phyloP scores from a whole-genome alignment of 306 rosid genomes.

The Cucurbita argyrosperma region DNA sequence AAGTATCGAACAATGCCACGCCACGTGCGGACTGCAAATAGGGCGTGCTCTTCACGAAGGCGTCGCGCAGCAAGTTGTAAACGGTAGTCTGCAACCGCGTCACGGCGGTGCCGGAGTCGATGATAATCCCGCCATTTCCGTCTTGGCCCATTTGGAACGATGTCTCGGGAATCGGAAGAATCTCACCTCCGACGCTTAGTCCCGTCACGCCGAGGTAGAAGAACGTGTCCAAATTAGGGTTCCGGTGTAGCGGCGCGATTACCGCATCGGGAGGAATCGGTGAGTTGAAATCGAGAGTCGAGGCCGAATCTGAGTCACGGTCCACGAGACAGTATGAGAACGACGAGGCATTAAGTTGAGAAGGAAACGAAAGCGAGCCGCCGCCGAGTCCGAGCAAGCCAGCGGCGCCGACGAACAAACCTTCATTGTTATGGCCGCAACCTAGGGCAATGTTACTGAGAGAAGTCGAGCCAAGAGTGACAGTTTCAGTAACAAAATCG shows the following conservation, averaged over 20 bases:
- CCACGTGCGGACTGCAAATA: conserved; percentile 21
- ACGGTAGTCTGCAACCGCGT: conserved; percentile 48
- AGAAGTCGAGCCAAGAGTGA: conserved; percentile 34
- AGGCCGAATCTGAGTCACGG: conserved; percentile 64
- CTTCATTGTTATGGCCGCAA: conserved; percentile 81
- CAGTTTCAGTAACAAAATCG: conserved; percentile 58
- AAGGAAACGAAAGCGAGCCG: conserved; percentile 56
- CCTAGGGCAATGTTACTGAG: conserved; percentile 45
- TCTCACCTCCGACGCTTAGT: conserved; percentile 47
- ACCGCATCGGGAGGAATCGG: conserved; percentile 39
- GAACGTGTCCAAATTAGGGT: conserved; percentile 45
- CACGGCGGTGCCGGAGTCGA: conserved; percentile 94
- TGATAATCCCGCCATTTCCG: conserved; percentile 58
- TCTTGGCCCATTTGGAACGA: conserved; percentile 24
- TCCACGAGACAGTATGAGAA: conserved; percentile 79
- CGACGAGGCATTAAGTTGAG: conserved; percentile 57
- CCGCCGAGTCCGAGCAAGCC: conserved; percentile 90
- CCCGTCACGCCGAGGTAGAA: conserved; percentile 52
- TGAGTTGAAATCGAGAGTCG: conserved; percentile 61
- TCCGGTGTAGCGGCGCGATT: conserved; percentile 47
- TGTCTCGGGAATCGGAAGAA: conserved; percentile 30
- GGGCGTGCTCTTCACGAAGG: conserved; percentile 34
- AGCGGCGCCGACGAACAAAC: conserved; percentile 71
- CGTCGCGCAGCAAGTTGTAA: conserved; percentile 41
- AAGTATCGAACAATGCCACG: conserved; percentile 59